These are phyloP conservation scores for Pseudopyrenochaeta lycopersici DNA, from an alignment of 2,329 filamentous ascomycete species.

Conservation along the genomic window DNA sequence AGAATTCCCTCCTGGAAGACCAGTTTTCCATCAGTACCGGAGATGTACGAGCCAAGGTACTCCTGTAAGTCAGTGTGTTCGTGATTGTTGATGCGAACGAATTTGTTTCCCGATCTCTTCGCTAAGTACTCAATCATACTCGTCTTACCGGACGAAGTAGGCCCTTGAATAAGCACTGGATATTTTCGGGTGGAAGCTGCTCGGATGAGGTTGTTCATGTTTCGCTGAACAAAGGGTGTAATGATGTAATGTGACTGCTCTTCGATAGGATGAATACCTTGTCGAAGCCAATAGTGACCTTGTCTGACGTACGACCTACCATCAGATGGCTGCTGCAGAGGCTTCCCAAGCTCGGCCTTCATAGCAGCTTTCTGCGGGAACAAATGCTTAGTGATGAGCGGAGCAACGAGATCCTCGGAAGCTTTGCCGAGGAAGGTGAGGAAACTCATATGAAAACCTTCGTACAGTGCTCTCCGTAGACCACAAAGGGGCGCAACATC, in stretches of 20 bases:
- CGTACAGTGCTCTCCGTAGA: conserved; percentile 83
- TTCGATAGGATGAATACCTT: conserved; percentile 72
- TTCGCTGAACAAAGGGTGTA: conserved; percentile 92
- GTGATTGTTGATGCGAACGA: conserved; percentile 99
- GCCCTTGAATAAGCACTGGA: conserved; percentile 93
- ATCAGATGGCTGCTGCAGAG: conserved; percentile 79
- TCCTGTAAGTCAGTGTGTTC: conserved; percentile 98
- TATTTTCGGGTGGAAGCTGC: conserved; percentile 92
- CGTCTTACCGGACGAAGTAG: conserved; percentile 96
- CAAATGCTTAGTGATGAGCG: conserved; percentile 82
- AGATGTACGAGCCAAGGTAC: conserved; percentile 94
- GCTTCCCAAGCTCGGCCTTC: conserved; percentile 78
- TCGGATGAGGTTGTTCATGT: conserved; percentile 91
- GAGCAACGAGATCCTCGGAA: conserved; percentile 80
- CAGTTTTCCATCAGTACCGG: conserved; percentile 82
- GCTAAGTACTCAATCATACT: conserved; percentile 99
- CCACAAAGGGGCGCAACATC: conserved; percentile 87
- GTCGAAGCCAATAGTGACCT: conserved; percentile 89
- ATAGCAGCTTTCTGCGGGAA: conserved; percentile 75
- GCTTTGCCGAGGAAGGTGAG: conserved; percentile 84
- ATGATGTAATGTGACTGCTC: conserved; percentile 93
- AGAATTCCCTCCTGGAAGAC: conserved; percentile 93
- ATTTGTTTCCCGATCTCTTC: conserved; percentile 95
- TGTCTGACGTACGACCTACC: conserved; percentile 83
- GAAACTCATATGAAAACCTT: conserved; percentile 99